These are phyloP conservation scores for Papiliotrema fonsecae DNA, from an alignment of 1,284 basidiomycete genomes.

Conservation along the genomic window DNA sequence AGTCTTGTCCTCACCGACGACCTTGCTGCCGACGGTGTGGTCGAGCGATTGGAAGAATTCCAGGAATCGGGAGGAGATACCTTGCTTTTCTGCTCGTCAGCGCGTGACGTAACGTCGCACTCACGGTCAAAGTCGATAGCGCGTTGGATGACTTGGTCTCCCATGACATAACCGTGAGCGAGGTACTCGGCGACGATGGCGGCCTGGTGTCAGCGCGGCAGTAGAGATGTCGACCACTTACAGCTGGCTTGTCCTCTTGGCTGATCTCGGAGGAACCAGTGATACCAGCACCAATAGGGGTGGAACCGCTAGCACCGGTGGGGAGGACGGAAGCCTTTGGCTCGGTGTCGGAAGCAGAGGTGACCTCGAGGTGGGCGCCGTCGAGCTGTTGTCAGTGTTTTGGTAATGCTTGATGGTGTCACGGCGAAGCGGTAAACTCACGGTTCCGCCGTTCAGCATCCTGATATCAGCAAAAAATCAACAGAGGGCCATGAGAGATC, in stretches of 20 bases:
- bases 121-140: constrained; percentile 82
- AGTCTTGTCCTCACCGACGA: constrained; percentile 53
- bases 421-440: constrained; percentile 17
- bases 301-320: constrained; percentile 31
- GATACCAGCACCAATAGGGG: constrained; percentile 34
- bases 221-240: constrained; percentile 11
- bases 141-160: constrained; percentile 70
- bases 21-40: constrained; percentile 60
- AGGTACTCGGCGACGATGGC: constrained; percentile 83
- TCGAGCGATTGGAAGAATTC: constrained; percentile 69
- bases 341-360: constrained; percentile 36
- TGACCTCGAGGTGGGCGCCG: constrained; percentile 49
- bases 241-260: constrained; percentile 51
- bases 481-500: background rate
- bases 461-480: constrained; percentile 8
- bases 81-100: constrained; percentile 61
- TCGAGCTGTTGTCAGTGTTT: constrained; percentile 32
- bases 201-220: constrained; percentile 23
- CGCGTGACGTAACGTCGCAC: constrained; percentile 27
- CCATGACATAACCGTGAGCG: constrained; percentile 69
- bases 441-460: constrained; percentile 48
- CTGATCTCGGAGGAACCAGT: constrained; percentile 24
- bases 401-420: background rate
- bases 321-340: constrained; percentile 35
- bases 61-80: constrained; percentile 80